phyloP scores from a whole-genome alignment of 495 filamentous ascomycete species.

The Rostrohypoxylon terebratum region DNA sequence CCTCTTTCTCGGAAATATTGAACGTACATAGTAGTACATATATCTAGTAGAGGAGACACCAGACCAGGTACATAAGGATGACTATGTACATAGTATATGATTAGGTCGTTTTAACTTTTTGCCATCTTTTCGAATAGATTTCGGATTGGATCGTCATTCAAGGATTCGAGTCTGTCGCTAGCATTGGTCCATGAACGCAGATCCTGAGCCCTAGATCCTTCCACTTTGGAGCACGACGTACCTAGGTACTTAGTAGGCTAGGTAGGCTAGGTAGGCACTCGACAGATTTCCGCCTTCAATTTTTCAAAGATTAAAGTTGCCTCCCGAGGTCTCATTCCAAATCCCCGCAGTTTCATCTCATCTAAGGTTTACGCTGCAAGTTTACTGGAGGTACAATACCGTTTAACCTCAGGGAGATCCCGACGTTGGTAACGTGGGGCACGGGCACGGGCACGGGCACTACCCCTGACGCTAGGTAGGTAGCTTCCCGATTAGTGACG shows the following conservation, averaged over 20 bases:
- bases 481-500: conserved; percentile 28
- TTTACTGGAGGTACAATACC: no score
- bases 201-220: no score
- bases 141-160: background rate
- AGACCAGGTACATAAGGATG: conserved; percentile 21
- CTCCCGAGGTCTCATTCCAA: background rate
- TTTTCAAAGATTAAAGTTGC: no score
- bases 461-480: conserved; percentile 20
- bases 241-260: background rate
- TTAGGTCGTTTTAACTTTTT: background rate
- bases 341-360: conserved; percentile 26
- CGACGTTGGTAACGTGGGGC: conserved; percentile 12
- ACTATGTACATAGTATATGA: no score
- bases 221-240: background rate
- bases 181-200: conserved; percentile 14
- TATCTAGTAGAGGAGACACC: background rate
- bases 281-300: background rate
- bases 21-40: no score
- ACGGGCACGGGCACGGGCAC: conserved; percentile 1
- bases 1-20: background rate
- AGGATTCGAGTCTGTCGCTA: background rate
- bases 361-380: background rate
- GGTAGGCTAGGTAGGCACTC: no score
- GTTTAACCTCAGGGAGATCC: background rate
- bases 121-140: conserved; percentile 13